Evolutionary conservation across 345 rosid genomes (phyloP), one percentile per base, ranked within the genome.

Genomic region (Noccaea bulbosa): DNA sequence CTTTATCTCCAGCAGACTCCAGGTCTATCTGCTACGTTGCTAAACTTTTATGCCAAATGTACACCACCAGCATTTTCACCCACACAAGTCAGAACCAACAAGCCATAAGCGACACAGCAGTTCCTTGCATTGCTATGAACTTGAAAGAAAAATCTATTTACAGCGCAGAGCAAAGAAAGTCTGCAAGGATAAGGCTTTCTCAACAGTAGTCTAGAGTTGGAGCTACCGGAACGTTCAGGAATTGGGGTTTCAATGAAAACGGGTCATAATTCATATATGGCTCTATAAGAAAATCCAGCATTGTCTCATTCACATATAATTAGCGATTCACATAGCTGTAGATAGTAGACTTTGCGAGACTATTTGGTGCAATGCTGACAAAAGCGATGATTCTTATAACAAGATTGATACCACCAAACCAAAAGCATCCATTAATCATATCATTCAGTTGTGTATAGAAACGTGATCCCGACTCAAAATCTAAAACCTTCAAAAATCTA

Each of bases 381-480:
- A 55, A 68, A 20, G 22, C 15, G 6, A 56, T 7, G 11, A 56
- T 10, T 17, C 20, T 33, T 22, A 43, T 43, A 54, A 1, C 30
- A 27, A 38, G 33, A 27, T 45, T 47, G 24, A 56, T 49, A 58
- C 8, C 14, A 66, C 32, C 7, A 59, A 58, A 71, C 15, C 48
- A 66, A 66, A 58, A 58, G 17, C 61, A 66, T 66, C 67, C 54
- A 58, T 33, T 49, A 17, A 56, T 56, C 51, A 72, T 40, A 65
- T 57, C 66, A 57, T 10, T 39, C 34, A 34, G 20, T 20, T 12
- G 9, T 50, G 74, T 20, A 41, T 11, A 12, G 61, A 39, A 37
- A 39, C 43, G 50, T 59, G 59, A 60, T 32, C 50, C 8, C 20
- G 11, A 54, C 20, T 22, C 56, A 63, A 53, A 53, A 40, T 70